Base-by-base conservation (phyloP, 345 rosid species). In the Syzygium aromaticum region DNA sequence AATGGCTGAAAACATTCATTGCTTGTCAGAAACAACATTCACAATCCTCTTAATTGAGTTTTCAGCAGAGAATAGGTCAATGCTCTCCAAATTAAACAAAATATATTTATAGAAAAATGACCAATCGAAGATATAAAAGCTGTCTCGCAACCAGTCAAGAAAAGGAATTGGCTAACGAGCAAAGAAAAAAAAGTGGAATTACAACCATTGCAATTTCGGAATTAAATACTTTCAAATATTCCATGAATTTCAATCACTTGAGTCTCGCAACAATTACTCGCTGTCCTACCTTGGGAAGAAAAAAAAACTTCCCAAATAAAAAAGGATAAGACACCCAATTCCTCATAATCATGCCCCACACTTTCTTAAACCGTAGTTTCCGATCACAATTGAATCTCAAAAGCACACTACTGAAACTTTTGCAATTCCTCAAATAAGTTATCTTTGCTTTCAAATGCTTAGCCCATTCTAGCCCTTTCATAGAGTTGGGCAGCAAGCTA, bases 1-100 rank as follows among this genome's bases (percentile, higher is more conserved):
- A 96, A 84, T 57, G 99, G 99, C 98, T 96, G 96, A 94, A 94
- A 85, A 89, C 54, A 87, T 87, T 86, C 40, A 52, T 28, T 53
- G 83, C 16, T 38, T 40, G 82, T 73, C 49, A 73, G 49, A 73
- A 73, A 49, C 82, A 73, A 38, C 82, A 52, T 84, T 21, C 59
- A 84, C 38, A 84, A 84, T 17, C 43, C 63, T 40, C 86, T 84
- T 28, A 84, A 73, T 73, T 84, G 85, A 84, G 16, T 84, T 52
- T 25, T 40, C 63, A 84, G 59, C 63, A 53, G 46, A 83, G 23
- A 52, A 54, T 84, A 21, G 46, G 86, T 30, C n/a, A 30, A 84
- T 28, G 61, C 8, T 52, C 46, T 17, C 40, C 57, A 84, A 9
- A 84, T 84, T 83, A n/a, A 27, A 83, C 82, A 73, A 73, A 73